Evolutionary conservation across 2,329 filamentous ascomycete genomes (phyloP), one percentile per base, ranked within the genome.

Genomic region (Orbilia quercus): DNA sequence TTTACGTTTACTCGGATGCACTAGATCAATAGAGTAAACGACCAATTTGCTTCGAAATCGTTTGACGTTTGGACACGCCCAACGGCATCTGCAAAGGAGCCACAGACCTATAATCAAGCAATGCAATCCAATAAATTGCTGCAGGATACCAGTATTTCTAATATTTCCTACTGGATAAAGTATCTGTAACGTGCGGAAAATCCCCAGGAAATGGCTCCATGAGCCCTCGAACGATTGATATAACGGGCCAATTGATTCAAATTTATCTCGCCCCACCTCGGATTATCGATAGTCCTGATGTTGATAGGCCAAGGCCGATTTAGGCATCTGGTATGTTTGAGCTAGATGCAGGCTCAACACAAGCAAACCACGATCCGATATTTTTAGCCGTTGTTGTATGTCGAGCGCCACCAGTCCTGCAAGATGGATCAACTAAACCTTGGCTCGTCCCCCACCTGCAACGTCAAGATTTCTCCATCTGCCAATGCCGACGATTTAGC

Each of bases 221-320:
- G 28, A 31, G 28, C 28, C 28, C 28, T 31, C 9, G 4, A 31
- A n/a, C n/a, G n/a, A 31, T 31, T 31, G 28, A 31, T 31, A 5
- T 4, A 31, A 9, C 28, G 9, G 28, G 5, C 9, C 28, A 31
- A 9, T 9, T 4, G 9, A 31, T 31, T 31, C 28, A 4, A 31
- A 9, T 4, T 31, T 31, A 5, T 31, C 9, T n/a, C 38, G 4
- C 28, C 28, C 38, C 38, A 45, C 42, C 16, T 44, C 55, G 55
- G 55, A 59, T 59, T 59, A 59, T 59, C 23, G 55, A 59, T 59
- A 59, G 40, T 59, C 55, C 55, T 47, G 22, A 25, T 14, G 25
- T 22, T 31, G 51, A 23, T 34, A 34, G 14, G 20, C n/a, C 20
- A 58, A 20, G 3, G 2, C 4, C n/a, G 31, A 14, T 25, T 9